Evolutionary conservation across 2,329 filamentous ascomycete genomes (phyloP), one percentile per base, ranked within the genome.

Genomic region (Phialemonium atrogriseum): DNA sequence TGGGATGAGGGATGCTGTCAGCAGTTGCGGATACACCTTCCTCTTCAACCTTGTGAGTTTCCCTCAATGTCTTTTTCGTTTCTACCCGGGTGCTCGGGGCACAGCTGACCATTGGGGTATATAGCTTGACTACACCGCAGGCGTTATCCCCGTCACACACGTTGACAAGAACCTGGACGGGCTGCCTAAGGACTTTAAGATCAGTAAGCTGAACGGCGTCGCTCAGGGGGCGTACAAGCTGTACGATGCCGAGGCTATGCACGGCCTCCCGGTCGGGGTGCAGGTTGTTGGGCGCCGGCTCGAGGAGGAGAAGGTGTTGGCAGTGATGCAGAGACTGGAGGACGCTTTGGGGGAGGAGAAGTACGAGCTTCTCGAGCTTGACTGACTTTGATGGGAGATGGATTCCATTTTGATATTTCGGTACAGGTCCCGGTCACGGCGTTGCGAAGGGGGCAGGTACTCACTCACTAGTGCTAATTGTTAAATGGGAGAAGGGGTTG

Each of bases 21-120:
- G 81, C 40, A 85, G 80, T 43, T 95, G 88, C 48, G 87, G 86
- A 1, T 95, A 96, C 51, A 95, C 88, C 0, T 94, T 95, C 52
- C 59, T 94, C 34, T 96, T 91, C 63, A 95, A 95, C 47, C 43
- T 95, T 48, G 80, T 84, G 60, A 57, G 74, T 61, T 6, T 23
- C 4, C 7, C 20, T 15, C 32, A 8, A 19, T 19, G 10, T 15
- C 6, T 20, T 32, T 7, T 16, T 36, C 17, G 20, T 22, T 17
- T 19, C 9, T 12, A 14, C 7, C 14, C 15, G 18, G 11, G 23
- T n/a, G n/a, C n/a, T n/a, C n/a, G n/a, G n/a, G n/a, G n/a, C n/a
- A n/a, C n/a, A 10, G 12, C 21, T 35, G 29, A 38, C 34, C 22
- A 38, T 40, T 31, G 45, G 10, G 9, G 4, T 8, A 14, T 16